Percentiles rank a stretch among this genome's conserved stretches.
phyloP scores from a whole-genome alignment of 192 early-diverging fungal genomes.

The Backusella luteola region DNA sequence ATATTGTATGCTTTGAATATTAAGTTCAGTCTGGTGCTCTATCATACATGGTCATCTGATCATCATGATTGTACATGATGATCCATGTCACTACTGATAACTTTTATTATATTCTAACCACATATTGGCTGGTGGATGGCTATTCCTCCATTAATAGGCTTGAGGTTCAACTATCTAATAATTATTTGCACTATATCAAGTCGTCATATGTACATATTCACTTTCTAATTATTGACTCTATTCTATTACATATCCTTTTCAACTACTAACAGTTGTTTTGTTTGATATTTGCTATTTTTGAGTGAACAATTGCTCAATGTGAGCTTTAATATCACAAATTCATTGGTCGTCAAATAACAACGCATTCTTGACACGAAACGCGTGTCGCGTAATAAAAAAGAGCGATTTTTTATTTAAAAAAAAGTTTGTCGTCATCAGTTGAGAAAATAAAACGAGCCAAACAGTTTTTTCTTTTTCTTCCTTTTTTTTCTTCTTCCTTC shows the following conservation, averaged over 20 bases:
- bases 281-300: neutral
- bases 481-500: neutral
- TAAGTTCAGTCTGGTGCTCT: neutral
- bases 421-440: conserved; percentile 1
- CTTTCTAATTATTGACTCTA: neutral
- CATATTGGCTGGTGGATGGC: neutral
- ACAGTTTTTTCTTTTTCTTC: neutral
- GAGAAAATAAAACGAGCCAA: neutral
- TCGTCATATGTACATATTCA: too few species aligned
- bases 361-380: neutral
- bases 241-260: neutral
- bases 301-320: neutral
- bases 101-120: neutral
- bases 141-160: neutral
- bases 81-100: neutral
- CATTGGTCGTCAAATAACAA: neutral
- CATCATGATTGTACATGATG: neutral
- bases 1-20: neutral
- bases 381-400: conserved; percentile 3
- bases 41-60: neutral
- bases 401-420: neutral
- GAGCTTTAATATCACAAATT: neutral
- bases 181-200: neutral
- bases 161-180: neutral
- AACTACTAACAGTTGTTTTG: neutral